Conservation (phyloP, 768 basidiomycete species). For the Infundibulicybe gibba region DNA sequence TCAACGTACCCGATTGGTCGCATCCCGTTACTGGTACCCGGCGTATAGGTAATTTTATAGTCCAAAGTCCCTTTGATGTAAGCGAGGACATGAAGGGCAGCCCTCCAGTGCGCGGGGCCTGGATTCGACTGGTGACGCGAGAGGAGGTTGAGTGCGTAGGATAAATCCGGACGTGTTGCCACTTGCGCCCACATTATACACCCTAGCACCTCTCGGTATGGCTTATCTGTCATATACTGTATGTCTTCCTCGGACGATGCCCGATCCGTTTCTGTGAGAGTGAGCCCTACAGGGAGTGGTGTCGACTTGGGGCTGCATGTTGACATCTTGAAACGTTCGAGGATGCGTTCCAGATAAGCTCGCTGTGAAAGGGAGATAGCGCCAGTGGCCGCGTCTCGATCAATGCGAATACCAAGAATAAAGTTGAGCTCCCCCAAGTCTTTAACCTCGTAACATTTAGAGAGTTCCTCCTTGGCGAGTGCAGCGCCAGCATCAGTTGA, state of each 20-base stretch:
- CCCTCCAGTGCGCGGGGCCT: slow-evolving; percentile 28
- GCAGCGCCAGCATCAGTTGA: slow-evolving; percentile 4
- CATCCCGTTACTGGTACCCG: neutral
- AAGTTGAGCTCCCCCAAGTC: slow-evolving; percentile 3
- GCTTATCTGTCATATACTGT: slow-evolving; percentile 20
- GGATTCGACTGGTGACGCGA: slow-evolving; percentile 20
- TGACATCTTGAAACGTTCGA: slow-evolving; percentile 14
- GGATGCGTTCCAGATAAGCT: slow-evolving; percentile 10
- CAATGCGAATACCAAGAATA: slow-evolving; percentile 12
- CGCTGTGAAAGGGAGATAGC: slow-evolving; percentile 12
- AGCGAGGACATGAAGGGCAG: slow-evolving; percentile 27
- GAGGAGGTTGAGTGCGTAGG: slow-evolving; percentile 15
- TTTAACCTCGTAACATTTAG: slow-evolving; percentile 8
- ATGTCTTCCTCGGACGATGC: slow-evolving; percentile 5
- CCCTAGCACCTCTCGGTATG: slow-evolving; percentile 18
- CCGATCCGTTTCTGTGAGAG: slow-evolving; percentile 7
- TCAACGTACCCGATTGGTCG: slow-evolving; percentile 13
- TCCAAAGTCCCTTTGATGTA: slow-evolving; percentile 30
- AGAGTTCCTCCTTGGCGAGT: slow-evolving; percentile 11
- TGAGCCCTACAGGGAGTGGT: slow-evolving; percentile 16
- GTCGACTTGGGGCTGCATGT: slow-evolving; percentile 21
- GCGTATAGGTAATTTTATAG: slow-evolving; percentile 15
- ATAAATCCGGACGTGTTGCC: slow-evolving; percentile 22
- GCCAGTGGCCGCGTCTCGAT: slow-evolving; percentile 11
- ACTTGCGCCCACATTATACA: slow-evolving; percentile 17